Evolutionary conservation across 208 protist genomes (phyloP).

Genomic region (Tetramitus jugosus): DNA sequence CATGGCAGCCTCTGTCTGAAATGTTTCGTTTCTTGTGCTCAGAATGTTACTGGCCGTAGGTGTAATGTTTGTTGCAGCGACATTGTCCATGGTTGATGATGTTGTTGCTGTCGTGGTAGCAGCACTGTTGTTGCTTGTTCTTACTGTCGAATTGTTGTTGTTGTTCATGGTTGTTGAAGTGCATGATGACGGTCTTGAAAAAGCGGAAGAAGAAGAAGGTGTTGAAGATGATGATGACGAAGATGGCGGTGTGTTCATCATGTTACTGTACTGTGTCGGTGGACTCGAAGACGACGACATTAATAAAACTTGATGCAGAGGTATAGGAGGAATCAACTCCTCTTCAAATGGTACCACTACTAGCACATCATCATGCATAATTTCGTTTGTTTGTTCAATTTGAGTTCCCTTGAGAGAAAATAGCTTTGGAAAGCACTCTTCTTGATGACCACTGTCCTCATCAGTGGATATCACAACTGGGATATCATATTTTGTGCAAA

Average conservation of each 20-base stretch:
- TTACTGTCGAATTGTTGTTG: not conserved
- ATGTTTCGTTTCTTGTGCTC: no score
- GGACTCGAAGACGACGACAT: not conserved
- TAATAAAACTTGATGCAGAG: not conserved
- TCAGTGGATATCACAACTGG: no score
- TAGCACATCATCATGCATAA: slow-evolving; percentile 1
- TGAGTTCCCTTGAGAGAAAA: not conserved
- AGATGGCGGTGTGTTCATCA: not conserved
- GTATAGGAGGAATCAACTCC: not conserved
- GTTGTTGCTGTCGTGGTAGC: not conserved
- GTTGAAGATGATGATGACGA: not conserved
- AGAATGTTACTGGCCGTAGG: not conserved
- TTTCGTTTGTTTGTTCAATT: not conserved
- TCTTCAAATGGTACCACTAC: not conserved
- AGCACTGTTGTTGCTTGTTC: not conserved
- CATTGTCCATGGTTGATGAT: not conserved
- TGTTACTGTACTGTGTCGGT: not conserved
- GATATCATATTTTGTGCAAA: no score
- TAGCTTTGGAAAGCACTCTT: not conserved
- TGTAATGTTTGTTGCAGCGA: not conserved
- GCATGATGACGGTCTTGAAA: not conserved
- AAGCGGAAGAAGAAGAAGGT: no score
- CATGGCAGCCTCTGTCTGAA: not conserved
- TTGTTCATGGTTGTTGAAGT: not conserved
- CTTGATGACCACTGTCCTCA: no score